phyloP scores from a whole-genome alignment of 192 early-diverging fungal genomes.

The Umbelopsis ramanniana region DNA sequence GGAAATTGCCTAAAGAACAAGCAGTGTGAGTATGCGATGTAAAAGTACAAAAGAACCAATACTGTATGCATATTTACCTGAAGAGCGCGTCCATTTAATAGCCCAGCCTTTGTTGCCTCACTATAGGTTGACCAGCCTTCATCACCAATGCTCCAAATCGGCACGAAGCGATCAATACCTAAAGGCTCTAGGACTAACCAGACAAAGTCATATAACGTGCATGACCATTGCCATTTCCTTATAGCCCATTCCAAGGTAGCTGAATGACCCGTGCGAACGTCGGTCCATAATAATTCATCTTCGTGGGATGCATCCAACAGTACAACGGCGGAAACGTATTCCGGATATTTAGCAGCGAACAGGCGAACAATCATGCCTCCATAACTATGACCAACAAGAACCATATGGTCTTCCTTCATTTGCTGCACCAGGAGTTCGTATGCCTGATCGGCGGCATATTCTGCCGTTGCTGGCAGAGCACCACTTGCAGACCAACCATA shows the following conservation, averaged over 20 bases:
- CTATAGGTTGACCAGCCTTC: neutral
- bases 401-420: conserved; percentile 3
- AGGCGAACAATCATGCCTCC: conserved; percentile 26
- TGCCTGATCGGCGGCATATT: neutral
- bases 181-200: conserved; percentile 4
- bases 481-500: conserved; percentile 24
- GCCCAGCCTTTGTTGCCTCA: neutral
- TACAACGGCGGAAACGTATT: conserved; percentile 8
- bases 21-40: neutral
- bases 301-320: conserved; percentile 21
- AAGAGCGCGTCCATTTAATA: conserved; percentile 18
- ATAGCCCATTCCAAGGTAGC: neutral
- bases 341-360: conserved; percentile 15
- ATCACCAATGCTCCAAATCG: conserved; percentile 12
- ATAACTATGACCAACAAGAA: conserved; percentile 12
- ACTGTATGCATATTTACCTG: neutral
- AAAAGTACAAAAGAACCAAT: too few species aligned
- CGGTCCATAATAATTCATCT: conserved; percentile 2
- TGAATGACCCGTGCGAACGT: neutral
- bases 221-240: conserved; percentile 21
- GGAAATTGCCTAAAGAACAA: neutral
- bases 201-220: conserved; percentile 4
- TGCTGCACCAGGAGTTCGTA: conserved; percentile 11
- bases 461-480: conserved; percentile 12
- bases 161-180: conserved; percentile 10